Percentiles rank a stretch among this genome's conserved stretches.
phyloP scores from a whole-genome alignment of 306 rosid genomes.

The Parietaria judaica region DNA sequence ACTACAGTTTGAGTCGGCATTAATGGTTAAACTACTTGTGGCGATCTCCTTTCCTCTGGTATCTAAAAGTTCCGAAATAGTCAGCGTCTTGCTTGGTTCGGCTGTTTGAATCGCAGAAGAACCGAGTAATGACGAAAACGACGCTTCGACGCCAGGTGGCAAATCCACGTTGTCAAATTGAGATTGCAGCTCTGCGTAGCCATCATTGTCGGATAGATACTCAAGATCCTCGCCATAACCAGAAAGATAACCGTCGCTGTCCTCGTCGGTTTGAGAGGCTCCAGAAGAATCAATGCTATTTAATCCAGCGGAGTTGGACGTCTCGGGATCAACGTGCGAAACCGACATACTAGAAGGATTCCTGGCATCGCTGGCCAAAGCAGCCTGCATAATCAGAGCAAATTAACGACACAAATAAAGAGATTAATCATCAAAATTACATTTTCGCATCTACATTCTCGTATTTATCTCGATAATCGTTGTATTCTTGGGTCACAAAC shows the following conservation, averaged over 20 bases:
- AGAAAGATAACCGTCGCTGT: slow-evolving; percentile 14
- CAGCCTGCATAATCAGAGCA: slow-evolving; percentile 23
- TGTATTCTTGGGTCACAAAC: too few species aligned
- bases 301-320: slow-evolving; percentile 39
- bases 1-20: slow-evolving; percentile 38
- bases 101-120: slow-evolving; percentile 23
- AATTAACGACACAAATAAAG: slow-evolving; percentile 9
- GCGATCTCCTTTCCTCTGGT: slow-evolving; percentile 20
- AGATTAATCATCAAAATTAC: neutral
- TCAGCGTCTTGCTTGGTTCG: slow-evolving; percentile 10
- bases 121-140: slow-evolving; percentile 65
- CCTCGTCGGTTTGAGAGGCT: slow-evolving; percentile 14
- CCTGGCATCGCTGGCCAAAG: slow-evolving; percentile 27
- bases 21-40: slow-evolving; percentile 18
- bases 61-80: slow-evolving; percentile 20
- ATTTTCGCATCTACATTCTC: too few species aligned
- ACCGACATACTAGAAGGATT: slow-evolving; percentile 30
- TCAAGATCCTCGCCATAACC: slow-evolving; percentile 39
- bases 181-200: slow-evolving; percentile 38
- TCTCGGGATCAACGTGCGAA: slow-evolving; percentile 29
- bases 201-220: slow-evolving; percentile 29
- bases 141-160: slow-evolving; percentile 74
- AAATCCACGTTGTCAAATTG: slow-evolving; percentile 71
- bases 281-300: slow-evolving; percentile 31
- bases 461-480: too few species aligned